phyloP scores from a whole-genome alignment of 108 stramenopile genomes.

The Skeletonema tropicum region DNA sequence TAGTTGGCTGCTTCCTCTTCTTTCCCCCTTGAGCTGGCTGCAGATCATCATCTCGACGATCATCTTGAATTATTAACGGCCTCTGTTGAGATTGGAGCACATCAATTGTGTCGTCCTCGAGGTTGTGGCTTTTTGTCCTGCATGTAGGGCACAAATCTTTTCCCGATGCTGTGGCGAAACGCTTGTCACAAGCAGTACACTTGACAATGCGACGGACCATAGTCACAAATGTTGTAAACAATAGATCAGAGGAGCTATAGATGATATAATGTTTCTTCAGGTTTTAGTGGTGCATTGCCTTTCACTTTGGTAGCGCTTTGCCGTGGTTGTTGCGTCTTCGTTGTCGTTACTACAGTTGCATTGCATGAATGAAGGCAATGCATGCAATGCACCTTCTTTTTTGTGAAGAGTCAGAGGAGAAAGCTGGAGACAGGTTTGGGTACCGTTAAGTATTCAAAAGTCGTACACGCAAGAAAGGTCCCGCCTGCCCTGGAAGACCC shows the following conservation, averaged over 20 bases:
- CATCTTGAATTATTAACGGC: neutral
- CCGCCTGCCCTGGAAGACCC: too few species aligned
- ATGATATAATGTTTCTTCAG: neutral
- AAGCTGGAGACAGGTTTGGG: too few species aligned
- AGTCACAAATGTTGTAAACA: neutral
- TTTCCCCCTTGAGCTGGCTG: neutral
- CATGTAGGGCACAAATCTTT: neutral
- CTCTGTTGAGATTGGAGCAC: neutral
- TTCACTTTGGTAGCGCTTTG: too few species aligned
- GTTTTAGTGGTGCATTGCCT: too few species aligned
- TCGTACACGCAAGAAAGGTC: too few species aligned
- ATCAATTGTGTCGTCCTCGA: neutral
- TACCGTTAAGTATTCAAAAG: too few species aligned
- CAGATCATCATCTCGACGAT: neutral
- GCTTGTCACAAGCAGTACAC: constrained; percentile 21
- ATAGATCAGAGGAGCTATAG: neutral
- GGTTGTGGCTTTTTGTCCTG: neutral
- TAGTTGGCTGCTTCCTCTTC: neutral
- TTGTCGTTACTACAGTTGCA: too few species aligned
- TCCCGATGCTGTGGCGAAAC: constrained; percentile 23
- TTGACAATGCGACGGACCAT: constrained; percentile 37
- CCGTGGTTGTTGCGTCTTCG: too few species aligned
- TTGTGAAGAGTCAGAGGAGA: too few species aligned
- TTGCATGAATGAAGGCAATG: too few species aligned
- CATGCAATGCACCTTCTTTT: too few species aligned